A percentile compares a stretch with the other conserved stretches of the same genome.
Evolutionary conservation across 1,139 yeast genomes (phyloP).

Genomic region (Insectozyma bohioensis): DNA sequence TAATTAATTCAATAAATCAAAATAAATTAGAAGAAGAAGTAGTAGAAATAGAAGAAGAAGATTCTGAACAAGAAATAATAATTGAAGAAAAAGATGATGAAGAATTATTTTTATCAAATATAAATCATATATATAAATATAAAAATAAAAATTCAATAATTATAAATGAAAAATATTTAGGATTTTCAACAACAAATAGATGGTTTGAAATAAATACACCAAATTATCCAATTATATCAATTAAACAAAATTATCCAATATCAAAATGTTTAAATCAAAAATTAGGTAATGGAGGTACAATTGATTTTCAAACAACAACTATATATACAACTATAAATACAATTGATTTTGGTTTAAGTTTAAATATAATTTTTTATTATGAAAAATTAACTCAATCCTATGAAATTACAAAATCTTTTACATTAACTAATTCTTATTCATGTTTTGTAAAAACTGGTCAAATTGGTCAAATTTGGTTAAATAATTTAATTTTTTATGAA

Average conservation of each 20-base stretch:
- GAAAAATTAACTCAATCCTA: slow-evolving; percentile 9
- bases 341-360: slow-evolving; percentile 10
- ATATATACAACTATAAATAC: slow-evolving; percentile 9
- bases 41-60: too few species aligned
- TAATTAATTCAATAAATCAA: neutral
- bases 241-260: too few species aligned
- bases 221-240: neutral
- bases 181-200: neutral
- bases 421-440: slow-evolving; percentile 11
- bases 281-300: slow-evolving; percentile 14
- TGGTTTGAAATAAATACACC: slow-evolving; percentile 3
- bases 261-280: slow-evolving; percentile 14
- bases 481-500: slow-evolving; percentile 4
- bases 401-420: slow-evolving; percentile 11
- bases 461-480: slow-evolving; percentile 15
- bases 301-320: slow-evolving; percentile 10
- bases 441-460: slow-evolving; percentile 13
- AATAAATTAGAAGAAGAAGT: too few species aligned
- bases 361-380: slow-evolving; percentile 13
- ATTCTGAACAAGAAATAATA: too few species aligned
- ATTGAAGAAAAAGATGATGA: too few species aligned
- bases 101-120: too few species aligned
- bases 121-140: too few species aligned
- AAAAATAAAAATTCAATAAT: slow-evolving; percentile 4
- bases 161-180: slow-evolving; percentile 6